These are phyloP conservation scores for Aspergillus sp. DNA, from an alignment of 2,329 filamentous ascomycete genomes.

Conservation along the genomic window DNA sequence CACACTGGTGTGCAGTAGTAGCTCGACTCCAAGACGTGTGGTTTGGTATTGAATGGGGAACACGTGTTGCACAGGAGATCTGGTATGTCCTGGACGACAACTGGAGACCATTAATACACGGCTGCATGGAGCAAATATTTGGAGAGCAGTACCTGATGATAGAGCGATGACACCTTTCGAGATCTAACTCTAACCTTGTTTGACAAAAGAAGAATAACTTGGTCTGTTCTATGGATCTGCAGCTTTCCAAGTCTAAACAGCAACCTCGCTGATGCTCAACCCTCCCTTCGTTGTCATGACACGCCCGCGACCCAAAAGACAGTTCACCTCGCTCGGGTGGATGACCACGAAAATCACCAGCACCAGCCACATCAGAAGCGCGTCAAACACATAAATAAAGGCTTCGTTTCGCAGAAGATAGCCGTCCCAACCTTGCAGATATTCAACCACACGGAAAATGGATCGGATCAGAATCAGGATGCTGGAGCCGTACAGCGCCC, in stretches of 20 bases:
- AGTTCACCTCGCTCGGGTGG: slow-evolving; percentile 32
- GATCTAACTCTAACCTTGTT: not conserved
- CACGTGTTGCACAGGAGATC: slow-evolving; percentile 68
- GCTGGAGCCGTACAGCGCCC: slow-evolving; percentile 31
- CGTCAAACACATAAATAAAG: slow-evolving; percentile 39
- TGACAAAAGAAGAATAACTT: slow-evolving; percentile 1
- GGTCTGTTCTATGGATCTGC: slow-evolving; percentile 1
- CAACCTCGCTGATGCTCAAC: slow-evolving; percentile 22
- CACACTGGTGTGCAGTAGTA: slow-evolving; percentile 65
- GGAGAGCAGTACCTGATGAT: slow-evolving; percentile 26
- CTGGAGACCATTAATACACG: slow-evolving; percentile 36
- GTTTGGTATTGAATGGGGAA: slow-evolving; percentile 71
- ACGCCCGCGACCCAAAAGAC: slow-evolving; percentile 24
- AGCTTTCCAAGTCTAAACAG: slow-evolving; percentile 11
- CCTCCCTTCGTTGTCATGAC: slow-evolving; percentile 26
- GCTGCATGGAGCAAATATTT: slow-evolving; percentile 38
- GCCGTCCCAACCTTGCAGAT: slow-evolving; percentile 32
- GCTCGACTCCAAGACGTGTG: slow-evolving; percentile 62
- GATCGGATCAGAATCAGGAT: slow-evolving; percentile 35
- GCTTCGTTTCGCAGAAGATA: slow-evolving; percentile 32
- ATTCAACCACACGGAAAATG: slow-evolving; percentile 36
- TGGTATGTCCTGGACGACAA: slow-evolving; percentile 37
- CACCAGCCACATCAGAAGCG: slow-evolving; percentile 33
- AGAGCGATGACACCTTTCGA: not conserved
- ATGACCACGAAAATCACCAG: slow-evolving; percentile 29